phyloP scores from a whole-genome alignment of 1,139 yeast genomes.

The Hyphopichia fennica region DNA sequence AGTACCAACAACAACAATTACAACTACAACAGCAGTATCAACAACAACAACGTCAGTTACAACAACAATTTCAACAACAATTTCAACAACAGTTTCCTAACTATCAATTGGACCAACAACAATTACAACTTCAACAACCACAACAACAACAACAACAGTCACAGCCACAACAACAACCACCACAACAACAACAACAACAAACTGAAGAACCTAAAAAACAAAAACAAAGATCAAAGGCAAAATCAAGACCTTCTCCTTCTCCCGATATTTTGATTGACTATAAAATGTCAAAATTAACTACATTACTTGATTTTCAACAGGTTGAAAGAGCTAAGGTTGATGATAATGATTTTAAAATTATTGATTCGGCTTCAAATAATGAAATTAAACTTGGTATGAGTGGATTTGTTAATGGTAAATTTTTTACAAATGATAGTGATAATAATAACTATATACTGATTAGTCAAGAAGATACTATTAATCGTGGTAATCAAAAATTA shows the following conservation, averaged over 20 bases:
- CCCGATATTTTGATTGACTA: constrained; percentile 25
- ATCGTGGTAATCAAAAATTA: constrained; percentile 6
- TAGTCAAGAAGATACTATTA: constrained; percentile 2
- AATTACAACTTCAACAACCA: not conserved
- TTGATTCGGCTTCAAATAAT: constrained; percentile 29
- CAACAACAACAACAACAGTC: constrained; percentile 1
- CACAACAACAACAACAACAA: not conserved
- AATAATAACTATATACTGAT: constrained; percentile 32
- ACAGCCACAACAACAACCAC: not conserved
- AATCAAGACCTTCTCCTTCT: constrained; percentile 5
- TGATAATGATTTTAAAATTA: constrained; percentile 23
- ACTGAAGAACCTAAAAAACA: not conserved
- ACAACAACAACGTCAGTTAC: not conserved
- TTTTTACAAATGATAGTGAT: constrained; percentile 44
- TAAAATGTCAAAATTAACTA: constrained; percentile 24
- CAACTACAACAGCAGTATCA: constrained; percentile 1
- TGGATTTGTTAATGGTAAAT: constrained; percentile 45
- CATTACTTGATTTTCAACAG: constrained; percentile 31
- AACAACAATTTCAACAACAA: not conserved
- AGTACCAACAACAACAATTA: not conserved
- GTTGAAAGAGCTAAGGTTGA: constrained; percentile 12
- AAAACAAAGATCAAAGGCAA: constrained; percentile 11
- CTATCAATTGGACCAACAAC: not conserved
- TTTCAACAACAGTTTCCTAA: not conserved
- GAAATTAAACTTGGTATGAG: constrained; percentile 26